A percentile compares a stretch with the other conserved stretches of the same genome.
Conservation (phyloP, 306 rosid species). For the Lathyrus tuberosus region DNA sequence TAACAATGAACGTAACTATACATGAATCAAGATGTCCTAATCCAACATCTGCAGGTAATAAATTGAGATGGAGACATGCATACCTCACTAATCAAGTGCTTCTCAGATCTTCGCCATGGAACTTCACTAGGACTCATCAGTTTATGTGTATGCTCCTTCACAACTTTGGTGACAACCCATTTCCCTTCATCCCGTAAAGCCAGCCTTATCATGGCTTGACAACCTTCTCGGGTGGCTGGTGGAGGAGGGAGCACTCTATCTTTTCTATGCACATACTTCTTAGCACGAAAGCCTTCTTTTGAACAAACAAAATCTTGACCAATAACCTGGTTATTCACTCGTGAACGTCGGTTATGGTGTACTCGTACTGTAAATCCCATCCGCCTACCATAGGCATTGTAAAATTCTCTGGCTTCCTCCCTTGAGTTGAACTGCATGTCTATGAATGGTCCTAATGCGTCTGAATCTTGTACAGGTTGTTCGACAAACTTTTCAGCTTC, state of each 20-base stretch:
- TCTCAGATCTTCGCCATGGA: constrained; percentile 74
- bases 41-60: neutral
- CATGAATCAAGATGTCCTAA: constrained; percentile 22
- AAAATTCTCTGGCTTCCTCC: constrained; percentile 78
- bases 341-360: constrained; percentile 79
- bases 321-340: constrained; percentile 69
- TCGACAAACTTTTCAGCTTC: constrained; percentile 54
- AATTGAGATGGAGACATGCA: constrained; percentile 24
- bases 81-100: constrained; percentile 73
- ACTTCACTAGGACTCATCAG: constrained; percentile 73
- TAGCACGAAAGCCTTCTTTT: constrained; percentile 77
- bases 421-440: constrained; percentile 73
- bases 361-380: constrained; percentile 68
- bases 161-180: constrained; percentile 76
- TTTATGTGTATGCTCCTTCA: constrained; percentile 71
- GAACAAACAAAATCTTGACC: constrained; percentile 87
- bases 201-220: constrained; percentile 76
- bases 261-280: constrained; percentile 68
- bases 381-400: constrained; percentile 64
- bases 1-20: constrained; percentile 15
- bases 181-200: constrained; percentile 66
- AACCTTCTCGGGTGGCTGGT: constrained; percentile 71
- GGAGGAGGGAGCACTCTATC: constrained; percentile 84
- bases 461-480: constrained; percentile 49
- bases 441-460: constrained; percentile 52